A percentile compares a stretch with the other conserved stretches of the same genome.
phyloP scores from a whole-genome alignment of 805 yeast species.

The Ogataea ramenticola region DNA sequence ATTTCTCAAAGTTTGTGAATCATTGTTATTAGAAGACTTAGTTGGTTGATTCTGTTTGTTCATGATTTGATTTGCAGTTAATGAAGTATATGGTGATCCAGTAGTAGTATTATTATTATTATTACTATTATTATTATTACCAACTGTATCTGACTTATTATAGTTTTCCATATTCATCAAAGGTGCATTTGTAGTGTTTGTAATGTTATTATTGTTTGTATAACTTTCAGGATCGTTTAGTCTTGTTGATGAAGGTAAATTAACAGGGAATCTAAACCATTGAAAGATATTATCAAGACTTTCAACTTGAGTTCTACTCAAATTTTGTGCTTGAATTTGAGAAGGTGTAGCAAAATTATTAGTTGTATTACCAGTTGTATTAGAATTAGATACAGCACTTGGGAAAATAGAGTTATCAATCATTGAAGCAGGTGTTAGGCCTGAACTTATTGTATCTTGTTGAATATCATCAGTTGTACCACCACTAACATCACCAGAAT shows the following conservation, averaged over 20 bases:
- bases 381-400: slow-evolving; percentile 1
- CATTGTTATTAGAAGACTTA: not conserved
- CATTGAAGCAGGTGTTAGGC: not conserved
- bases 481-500: not conserved
- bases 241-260: not conserved
- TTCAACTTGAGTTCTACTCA: slow-evolving; percentile 1
- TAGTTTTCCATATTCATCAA: too few relatives aligned
- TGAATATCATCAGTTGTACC: too few relatives aligned
- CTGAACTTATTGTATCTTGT: not conserved
- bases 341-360: not conserved
- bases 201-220: too few relatives aligned
- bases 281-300: slow-evolving; percentile 9
- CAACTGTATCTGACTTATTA: too few relatives aligned
- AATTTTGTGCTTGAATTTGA: not conserved
- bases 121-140: too few relatives aligned
- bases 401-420: slow-evolving; percentile 2
- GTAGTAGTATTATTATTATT: not conserved
- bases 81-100: not conserved
- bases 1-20: slow-evolving; percentile 2
- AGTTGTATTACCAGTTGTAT: not conserved
- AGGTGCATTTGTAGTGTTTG: too few relatives aligned
- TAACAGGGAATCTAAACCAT: slow-evolving; percentile 10
- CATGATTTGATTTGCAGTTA: not conserved
- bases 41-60: not conserved
- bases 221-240: not conserved